A percentile compares a stretch with the other conserved stretches of the same genome.
Conservation (phyloP, 2,329 filamentous ascomycete genomes). For the Karstenula rhodostoma region DNA sequence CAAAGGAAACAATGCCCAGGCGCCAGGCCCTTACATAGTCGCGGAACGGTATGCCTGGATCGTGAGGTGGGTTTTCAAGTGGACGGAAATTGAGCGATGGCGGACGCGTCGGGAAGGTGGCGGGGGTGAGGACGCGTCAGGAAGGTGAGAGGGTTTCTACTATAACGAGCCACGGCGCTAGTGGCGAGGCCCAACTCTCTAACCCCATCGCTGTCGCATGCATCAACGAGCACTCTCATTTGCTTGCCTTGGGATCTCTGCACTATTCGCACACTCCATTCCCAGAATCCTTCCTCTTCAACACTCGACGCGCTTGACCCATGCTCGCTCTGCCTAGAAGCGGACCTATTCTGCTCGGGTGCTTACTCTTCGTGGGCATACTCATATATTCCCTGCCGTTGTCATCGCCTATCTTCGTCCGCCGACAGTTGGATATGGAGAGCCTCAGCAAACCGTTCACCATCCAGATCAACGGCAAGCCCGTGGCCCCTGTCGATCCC, state of each 20-base stretch:
- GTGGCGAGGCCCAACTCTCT: background rate
- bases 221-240: background rate
- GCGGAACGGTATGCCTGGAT: background rate
- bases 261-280: background rate
- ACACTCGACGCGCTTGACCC: background rate
- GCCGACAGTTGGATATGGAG: conserved; percentile 26
- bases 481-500: conserved; percentile 24
- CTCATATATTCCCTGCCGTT: background rate
- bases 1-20: background rate
- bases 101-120: conserved; percentile 8
- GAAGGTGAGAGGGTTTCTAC: conserved; percentile 1
- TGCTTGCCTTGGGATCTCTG: background rate
- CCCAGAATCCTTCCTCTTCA: background rate
- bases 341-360: background rate
- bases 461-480: conserved; percentile 34
- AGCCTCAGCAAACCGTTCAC: conserved; percentile 32
- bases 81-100: background rate
- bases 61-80: background rate
- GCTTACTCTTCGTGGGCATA: conserved; percentile 1
- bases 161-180: background rate
- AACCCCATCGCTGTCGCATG: background rate
- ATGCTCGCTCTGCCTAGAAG: conserved; percentile 5
- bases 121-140: background rate
- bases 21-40: background rate
- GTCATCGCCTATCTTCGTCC: conserved; percentile 1